Percentiles rank a stretch among this genome's conserved stretches.
phyloP scores from a whole-genome alignment of 768 basidiomycete genomes.

The Termitomyces sp. region DNA sequence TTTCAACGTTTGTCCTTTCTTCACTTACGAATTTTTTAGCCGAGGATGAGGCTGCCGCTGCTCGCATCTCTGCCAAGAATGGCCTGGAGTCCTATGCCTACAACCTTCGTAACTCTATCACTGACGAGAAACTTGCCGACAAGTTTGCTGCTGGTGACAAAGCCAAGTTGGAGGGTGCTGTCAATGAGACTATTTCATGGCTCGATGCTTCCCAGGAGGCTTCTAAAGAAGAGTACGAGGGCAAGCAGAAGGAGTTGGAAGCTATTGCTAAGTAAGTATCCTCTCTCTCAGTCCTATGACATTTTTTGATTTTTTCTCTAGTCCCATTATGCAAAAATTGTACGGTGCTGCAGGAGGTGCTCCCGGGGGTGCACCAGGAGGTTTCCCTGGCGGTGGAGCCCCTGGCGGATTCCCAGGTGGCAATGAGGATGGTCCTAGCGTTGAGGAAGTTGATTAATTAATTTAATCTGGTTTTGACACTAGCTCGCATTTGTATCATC shows the following conservation, averaged over 20 bases:
- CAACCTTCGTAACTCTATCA: conserved; percentile 88
- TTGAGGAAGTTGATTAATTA: conserved; percentile 81
- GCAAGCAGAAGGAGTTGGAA: conserved; percentile 92
- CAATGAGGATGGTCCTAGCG: conserved; percentile 79
- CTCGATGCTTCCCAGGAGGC: conserved; percentile 85
- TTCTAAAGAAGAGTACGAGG: conserved; percentile 91
- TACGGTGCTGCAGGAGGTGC: conserved; percentile 69
- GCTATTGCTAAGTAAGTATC: conserved; percentile 53
- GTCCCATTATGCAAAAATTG: conserved; percentile 63
- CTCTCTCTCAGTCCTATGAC: too few species aligned
- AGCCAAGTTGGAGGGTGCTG: conserved; percentile 70
- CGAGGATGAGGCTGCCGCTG: conserved; percentile 82
- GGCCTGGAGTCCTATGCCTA: conserved; percentile 91
- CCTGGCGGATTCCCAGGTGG: conserved; percentile 67
- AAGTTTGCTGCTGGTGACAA: conserved; percentile 89
- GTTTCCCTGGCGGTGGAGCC: conserved; percentile 53
- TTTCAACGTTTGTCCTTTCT: too few species aligned
- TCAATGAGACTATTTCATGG: conserved; percentile 82
- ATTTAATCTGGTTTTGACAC: not conserved
- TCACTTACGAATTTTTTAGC: conserved; percentile 27
- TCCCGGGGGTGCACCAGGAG: conserved; percentile 59
- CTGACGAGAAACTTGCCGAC: conserved; percentile 78
- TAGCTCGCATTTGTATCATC: not conserved
- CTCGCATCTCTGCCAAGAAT: conserved; percentile 86
- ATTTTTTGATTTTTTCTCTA: conserved; percentile 12